Evolutionary conservation across 1,284 basidiomycete species (phyloP).

Genomic region (Gymnopus androsaceus): DNA sequence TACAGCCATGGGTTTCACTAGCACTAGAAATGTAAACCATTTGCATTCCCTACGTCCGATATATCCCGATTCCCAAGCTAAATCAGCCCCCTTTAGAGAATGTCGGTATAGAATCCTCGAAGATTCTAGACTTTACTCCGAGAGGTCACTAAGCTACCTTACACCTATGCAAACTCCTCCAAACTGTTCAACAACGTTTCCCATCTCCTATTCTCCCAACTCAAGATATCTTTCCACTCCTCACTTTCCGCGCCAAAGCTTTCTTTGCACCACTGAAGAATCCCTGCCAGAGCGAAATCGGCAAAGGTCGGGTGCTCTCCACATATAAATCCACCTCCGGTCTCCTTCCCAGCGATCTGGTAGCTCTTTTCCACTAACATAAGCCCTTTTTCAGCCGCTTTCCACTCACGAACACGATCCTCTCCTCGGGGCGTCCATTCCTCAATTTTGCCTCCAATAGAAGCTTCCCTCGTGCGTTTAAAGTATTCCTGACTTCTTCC

Average conservation of each 20-base stretch:
- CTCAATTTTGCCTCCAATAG: background rate
- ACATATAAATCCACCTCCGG: slow-evolving; percentile 25
- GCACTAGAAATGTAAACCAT: too few relatives aligned
- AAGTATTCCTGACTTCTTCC: slow-evolving; percentile 6
- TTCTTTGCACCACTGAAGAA: slow-evolving; percentile 30
- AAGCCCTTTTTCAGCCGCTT: slow-evolving; percentile 27
- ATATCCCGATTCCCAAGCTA: too few relatives aligned
- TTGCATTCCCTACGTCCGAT: too few relatives aligned
- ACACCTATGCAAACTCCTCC: too few relatives aligned
- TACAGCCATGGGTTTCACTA: too few relatives aligned
- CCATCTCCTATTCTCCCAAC: slow-evolving; percentile 15
- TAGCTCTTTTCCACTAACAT: slow-evolving; percentile 28
- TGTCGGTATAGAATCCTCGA: too few relatives aligned
- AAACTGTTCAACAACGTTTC: slow-evolving; percentile 3
- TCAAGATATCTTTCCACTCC: slow-evolving; percentile 13
- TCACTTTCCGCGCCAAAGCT: slow-evolving; percentile 19
- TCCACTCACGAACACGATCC: slow-evolving; percentile 26
- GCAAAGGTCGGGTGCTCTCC: slow-evolving; percentile 35
- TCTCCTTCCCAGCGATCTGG: background rate
- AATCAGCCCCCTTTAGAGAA: too few relatives aligned
- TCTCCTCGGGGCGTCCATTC: slow-evolving; percentile 33
- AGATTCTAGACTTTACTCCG: too few relatives aligned
- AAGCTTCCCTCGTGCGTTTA: background rate
- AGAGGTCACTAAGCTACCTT: too few relatives aligned
- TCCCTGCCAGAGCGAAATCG: slow-evolving; percentile 32